Evolutionary conservation across 306 rosid species (phyloP).

Genomic region (Chamaecrista fasciculata): DNA sequence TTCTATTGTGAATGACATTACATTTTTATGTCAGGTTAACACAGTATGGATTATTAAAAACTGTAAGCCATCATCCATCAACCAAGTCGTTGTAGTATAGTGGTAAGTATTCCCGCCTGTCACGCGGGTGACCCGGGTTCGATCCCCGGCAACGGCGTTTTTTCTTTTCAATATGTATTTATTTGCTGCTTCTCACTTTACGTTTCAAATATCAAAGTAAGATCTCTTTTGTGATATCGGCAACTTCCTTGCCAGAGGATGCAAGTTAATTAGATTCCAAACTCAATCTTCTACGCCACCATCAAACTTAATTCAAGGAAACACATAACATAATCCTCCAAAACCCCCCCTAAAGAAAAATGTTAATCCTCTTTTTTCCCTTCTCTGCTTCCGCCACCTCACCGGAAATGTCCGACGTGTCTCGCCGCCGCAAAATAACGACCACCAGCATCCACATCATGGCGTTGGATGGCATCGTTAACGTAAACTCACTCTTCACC

Average conservation of each 20-base stretch:
- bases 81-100: conserved; percentile 52
- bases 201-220: not conserved
- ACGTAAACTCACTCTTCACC: conserved; percentile 85
- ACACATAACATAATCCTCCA: not conserved
- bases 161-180: not conserved
- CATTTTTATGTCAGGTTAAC: no score
- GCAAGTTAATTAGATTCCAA: conserved; percentile 21
- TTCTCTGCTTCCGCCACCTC: not conserved
- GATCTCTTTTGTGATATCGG: not conserved
- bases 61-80: no score
- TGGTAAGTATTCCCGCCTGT: conserved; percentile 52
- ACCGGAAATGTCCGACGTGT: conserved; percentile 46
- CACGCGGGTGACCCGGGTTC: conserved; percentile 66
- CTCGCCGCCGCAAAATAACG: conserved; percentile 41
- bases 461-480: conserved; percentile 85
- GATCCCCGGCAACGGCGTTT: conserved; percentile 64
- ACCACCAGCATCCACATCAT: conserved; percentile 65
- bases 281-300: conserved; percentile 36
- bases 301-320: conserved; percentile 18
- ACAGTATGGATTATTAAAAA: no score
- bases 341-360: not conserved
- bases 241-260: not conserved
- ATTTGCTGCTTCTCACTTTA: not conserved
- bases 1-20: no score
- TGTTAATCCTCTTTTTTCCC: not conserved